Evolutionary conservation across 2,329 filamentous ascomycete genomes (phyloP).

Genomic region (Septoria linicola): DNA sequence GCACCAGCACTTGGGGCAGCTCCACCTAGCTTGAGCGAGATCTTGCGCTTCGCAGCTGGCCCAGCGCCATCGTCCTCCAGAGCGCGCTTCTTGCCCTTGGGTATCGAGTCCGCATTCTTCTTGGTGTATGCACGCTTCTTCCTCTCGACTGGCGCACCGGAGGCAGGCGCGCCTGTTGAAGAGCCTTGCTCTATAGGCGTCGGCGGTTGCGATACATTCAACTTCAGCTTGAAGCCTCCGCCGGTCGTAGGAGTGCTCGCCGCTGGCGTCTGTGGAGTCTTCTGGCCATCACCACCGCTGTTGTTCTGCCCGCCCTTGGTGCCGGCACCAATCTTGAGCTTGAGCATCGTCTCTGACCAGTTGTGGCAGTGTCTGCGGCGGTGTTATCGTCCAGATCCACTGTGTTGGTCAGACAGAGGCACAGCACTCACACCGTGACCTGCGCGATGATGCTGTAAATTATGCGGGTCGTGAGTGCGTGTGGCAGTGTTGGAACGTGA

Average conservation of each 20-base stretch:
- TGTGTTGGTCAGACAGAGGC: background rate
- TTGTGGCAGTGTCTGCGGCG: slow-evolving; percentile 4
- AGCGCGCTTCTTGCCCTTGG: slow-evolving; percentile 39
- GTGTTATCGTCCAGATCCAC: slow-evolving; percentile 1
- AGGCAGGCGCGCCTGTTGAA: slow-evolving; percentile 35
- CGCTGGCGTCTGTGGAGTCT: slow-evolving; percentile 14
- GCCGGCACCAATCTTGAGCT: slow-evolving; percentile 25
- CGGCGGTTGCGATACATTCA: slow-evolving; percentile 32
- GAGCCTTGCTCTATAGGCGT: slow-evolving; percentile 29
- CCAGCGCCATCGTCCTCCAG: slow-evolving; percentile 36
- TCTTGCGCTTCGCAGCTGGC: slow-evolving; percentile 37
- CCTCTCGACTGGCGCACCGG: slow-evolving; percentile 22
- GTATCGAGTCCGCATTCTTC: slow-evolving; percentile 32
- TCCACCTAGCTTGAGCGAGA: slow-evolving; percentile 36
- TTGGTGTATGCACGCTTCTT: slow-evolving; percentile 46
- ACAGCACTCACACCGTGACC: slow-evolving; percentile 2
- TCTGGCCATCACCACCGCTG: background rate
- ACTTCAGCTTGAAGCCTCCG: slow-evolving; percentile 28
- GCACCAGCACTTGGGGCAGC: background rate
- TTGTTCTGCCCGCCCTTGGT: slow-evolving; percentile 12
- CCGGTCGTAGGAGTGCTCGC: slow-evolving; percentile 15
- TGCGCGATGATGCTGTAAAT: background rate
- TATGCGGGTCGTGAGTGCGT: background rate
- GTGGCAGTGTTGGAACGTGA: background rate
- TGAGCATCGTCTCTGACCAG: slow-evolving; percentile 20